Percentiles rank a stretch among this genome's conserved stretches.
Conservation (phyloP, 1,284 basidiomycete genomes). For the Malassezia yamatoensis region DNA sequence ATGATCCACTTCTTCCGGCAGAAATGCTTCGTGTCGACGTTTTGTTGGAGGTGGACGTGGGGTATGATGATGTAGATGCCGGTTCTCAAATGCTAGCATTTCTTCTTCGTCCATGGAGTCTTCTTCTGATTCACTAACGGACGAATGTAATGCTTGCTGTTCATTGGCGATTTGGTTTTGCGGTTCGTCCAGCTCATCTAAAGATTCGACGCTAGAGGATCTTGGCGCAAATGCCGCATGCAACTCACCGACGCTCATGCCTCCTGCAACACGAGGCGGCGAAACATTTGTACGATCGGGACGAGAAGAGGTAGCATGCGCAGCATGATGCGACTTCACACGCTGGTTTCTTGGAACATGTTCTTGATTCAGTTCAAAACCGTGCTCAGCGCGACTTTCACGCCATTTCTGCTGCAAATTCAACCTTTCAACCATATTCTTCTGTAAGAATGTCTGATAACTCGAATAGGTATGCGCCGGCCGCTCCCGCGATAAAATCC, state of each 20-base stretch:
- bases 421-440: constrained; percentile 16
- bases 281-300: background rate
- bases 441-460: constrained; percentile 26
- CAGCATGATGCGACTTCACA: background rate
- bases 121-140: constrained; percentile 8
- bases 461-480: constrained; percentile 24
- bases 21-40: background rate
- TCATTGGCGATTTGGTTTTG: background rate
- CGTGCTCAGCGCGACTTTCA: background rate
- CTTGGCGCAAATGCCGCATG: background rate
- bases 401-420: background rate
- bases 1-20: background rate
- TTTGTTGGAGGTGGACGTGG: background rate
- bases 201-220: background rate
- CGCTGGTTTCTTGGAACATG: background rate
- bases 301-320: no score
- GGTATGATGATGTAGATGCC: background rate
- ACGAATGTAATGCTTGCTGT: background rate
- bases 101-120: constrained; percentile 13
- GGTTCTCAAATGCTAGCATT: constrained; percentile 7
- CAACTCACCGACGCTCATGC: constrained; percentile 2
- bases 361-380: background rate
- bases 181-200: background rate
- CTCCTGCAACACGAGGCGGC: background rate
- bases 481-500: constrained; percentile 16